Evolutionary conservation across 1,284 basidiomycete species (phyloP).

Genomic region (Puccinia polysora): DNA sequence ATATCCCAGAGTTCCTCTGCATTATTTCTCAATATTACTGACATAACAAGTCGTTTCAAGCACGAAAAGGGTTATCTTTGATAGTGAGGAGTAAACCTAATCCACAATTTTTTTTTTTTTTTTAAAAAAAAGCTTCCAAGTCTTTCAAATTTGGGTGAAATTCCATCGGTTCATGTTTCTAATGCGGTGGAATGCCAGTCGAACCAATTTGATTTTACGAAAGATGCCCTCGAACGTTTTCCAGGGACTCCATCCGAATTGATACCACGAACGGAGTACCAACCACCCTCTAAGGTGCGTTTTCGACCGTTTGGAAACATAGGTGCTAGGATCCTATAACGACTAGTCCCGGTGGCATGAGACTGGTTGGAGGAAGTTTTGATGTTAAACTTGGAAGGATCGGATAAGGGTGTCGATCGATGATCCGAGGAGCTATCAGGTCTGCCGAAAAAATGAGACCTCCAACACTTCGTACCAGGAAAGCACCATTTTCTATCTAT

Average conservation of each 20-base stretch:
- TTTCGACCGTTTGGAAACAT: constrained; percentile 3
- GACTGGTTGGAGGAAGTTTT: background rate
- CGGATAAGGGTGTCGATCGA: too few relatives aligned
- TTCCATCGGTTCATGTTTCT: background rate
- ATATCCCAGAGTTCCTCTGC: too few relatives aligned
- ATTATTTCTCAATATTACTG: too few relatives aligned
- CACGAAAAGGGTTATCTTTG: too few relatives aligned
- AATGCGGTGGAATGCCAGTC: constrained; percentile 1
- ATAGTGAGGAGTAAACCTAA: too few relatives aligned
- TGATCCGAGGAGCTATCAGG: too few relatives aligned
- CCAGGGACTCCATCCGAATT: constrained; percentile 34
- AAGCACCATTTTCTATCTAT: constrained; percentile 24
- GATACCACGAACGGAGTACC: constrained; percentile 39
- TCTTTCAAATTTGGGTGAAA: background rate
- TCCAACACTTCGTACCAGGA: constrained; percentile 3
- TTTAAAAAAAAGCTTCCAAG: background rate
- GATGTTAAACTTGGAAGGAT: constrained; percentile 1
- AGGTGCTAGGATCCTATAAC: background rate
- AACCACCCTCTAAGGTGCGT: constrained; percentile 23
- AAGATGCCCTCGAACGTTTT: constrained; percentile 17
- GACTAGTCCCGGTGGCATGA: background rate
- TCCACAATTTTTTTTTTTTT: background rate
- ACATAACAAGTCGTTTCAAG: too few relatives aligned
- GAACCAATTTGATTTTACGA: constrained; percentile 24
- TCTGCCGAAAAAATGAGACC: background rate